phyloP scores from a whole-genome alignment of 108 stramenopile genomes.

The Skeletonema menzelii region DNA sequence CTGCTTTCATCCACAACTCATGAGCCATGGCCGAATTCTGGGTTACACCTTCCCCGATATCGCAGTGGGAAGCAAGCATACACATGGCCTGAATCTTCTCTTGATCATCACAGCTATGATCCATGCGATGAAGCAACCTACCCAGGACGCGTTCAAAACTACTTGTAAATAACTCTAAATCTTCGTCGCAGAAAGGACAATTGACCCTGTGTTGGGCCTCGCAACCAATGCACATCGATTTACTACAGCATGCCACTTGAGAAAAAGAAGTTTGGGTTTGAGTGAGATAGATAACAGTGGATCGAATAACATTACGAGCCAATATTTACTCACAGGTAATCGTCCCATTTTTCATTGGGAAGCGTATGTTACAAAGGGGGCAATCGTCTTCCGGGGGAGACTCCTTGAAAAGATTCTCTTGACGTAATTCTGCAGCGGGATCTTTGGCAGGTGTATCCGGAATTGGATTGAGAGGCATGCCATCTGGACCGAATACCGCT shows the following conservation, averaged over 20 bases:
- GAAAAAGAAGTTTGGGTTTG: too few species aligned
- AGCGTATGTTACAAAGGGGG: slow-evolving; percentile 1
- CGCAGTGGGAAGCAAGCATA: background rate
- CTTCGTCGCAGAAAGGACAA: slow-evolving; percentile 1
- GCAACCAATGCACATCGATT: background rate
- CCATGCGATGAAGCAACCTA: background rate
- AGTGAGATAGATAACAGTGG: too few species aligned
- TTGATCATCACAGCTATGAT: background rate
- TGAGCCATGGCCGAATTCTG: background rate
- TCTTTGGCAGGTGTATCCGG: background rate
- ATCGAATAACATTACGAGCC: background rate
- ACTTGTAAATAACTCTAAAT: background rate
- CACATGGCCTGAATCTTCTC: background rate
- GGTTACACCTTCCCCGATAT: background rate
- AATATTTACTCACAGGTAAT: background rate
- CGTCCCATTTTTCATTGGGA: background rate
- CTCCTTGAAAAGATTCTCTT: slow-evolving; percentile 6
- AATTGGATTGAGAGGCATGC: background rate
- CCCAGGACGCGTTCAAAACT: too few species aligned
- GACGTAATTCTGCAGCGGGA: background rate
- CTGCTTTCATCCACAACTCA: slow-evolving; percentile 2
- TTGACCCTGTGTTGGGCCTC: background rate
- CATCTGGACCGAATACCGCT: background rate
- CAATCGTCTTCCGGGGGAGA: slow-evolving; percentile 10
- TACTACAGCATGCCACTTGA: background rate